Percentiles rank a stretch among this genome's conserved stretches.
These are phyloP conservation scores for Mycothermus thermophilus DNA, from an alignment of 495 filamentous ascomycete species.

Conservation along the genomic window DNA sequence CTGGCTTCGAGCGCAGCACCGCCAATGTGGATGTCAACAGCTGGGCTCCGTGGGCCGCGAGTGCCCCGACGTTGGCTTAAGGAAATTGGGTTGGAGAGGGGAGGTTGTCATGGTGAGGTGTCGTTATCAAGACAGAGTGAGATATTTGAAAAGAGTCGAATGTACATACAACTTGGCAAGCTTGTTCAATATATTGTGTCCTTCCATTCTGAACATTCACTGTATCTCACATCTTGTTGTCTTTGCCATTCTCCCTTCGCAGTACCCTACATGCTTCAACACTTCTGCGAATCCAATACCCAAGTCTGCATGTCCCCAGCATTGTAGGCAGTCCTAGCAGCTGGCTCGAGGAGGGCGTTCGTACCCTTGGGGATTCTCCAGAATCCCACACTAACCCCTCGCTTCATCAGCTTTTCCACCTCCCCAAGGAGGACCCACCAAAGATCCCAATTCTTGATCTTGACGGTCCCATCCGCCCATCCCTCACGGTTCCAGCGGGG, in stretches of 20 bases:
- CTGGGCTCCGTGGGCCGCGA: conserved; percentile 30
- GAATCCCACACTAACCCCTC: conserved; percentile 22
- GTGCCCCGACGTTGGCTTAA: conserved; percentile 24
- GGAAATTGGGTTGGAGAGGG: too few relatives aligned
- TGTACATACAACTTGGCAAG: too few relatives aligned
- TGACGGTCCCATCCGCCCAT: conserved; percentile 7
- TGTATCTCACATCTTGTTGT: too few relatives aligned
- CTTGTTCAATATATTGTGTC: too few relatives aligned
- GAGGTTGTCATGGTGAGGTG: too few relatives aligned
- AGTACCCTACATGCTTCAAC: too few relatives aligned
- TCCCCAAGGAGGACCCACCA: conserved; percentile 29
- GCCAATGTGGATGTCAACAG: conserved; percentile 19
- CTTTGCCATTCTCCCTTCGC: too few relatives aligned
- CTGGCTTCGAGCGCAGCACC: conserved; percentile 27
- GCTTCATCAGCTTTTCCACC: conserved; percentile 13
- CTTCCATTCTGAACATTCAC: too few relatives aligned
- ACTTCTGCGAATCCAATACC: too few relatives aligned
- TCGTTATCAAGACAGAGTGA: too few relatives aligned
- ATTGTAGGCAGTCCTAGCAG: conserved; percentile 30
- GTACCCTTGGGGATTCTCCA: conserved; percentile 30
- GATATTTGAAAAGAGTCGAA: too few relatives aligned
- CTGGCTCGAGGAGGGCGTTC: conserved; percentile 27
- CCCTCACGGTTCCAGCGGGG: conserved; percentile 30
- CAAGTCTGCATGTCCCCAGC: too few relatives aligned
- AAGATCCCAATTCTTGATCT: conserved; percentile 30